Base-by-base conservation (phyloP, 805 yeast species). In the Yamadazyma philogaea region DNA sequence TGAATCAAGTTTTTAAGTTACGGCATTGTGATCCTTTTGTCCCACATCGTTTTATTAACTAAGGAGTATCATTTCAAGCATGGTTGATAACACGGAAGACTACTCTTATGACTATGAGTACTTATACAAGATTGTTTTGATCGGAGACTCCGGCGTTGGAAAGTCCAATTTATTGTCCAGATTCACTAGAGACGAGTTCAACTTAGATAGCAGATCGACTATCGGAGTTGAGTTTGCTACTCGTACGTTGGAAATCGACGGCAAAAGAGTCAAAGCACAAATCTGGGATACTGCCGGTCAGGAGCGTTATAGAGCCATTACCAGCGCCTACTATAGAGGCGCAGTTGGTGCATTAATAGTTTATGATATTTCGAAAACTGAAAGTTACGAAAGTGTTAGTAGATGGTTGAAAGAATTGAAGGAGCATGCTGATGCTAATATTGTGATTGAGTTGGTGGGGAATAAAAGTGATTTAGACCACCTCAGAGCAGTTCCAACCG, bases 261-360 rank as follows among this genome's bases (percentile, higher is more conserved):
- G 88, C 33, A 85, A 84, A 58, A 70, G 87, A 60, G 84, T 87
- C 53, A 87, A 87, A 63, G 91, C 95, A 3, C 95, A 88, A 66
- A 84, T 89, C 54, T 91, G 99, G 99, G 99, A 91, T 66, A 91
- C 99, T 28, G 99, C 99, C 2, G 99, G 99, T 48, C 99, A 91
- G 72, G 99, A 91, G 67, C 81, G 99, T 64, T 91, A 93, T 73
- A 81, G 99, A 56, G 98, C 99, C 34, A 91, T 91, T 64, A 93
- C 99, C 24, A 82, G 93, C 44, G 98, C 98, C 5, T 91, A 91
- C 70, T 91, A 91, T 65, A 79, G 99, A 61, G 99, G 98, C 32
- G 98, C 99, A 1, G 96, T 90, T 42, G 99, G 99, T 46, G 98
- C 98, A 3, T 75, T 91, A 56, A 84, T 91, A 45, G 96, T 91